phyloP scores from a whole-genome alignment of 305 asterid genomes.

The Fraxinus velutina region DNA sequence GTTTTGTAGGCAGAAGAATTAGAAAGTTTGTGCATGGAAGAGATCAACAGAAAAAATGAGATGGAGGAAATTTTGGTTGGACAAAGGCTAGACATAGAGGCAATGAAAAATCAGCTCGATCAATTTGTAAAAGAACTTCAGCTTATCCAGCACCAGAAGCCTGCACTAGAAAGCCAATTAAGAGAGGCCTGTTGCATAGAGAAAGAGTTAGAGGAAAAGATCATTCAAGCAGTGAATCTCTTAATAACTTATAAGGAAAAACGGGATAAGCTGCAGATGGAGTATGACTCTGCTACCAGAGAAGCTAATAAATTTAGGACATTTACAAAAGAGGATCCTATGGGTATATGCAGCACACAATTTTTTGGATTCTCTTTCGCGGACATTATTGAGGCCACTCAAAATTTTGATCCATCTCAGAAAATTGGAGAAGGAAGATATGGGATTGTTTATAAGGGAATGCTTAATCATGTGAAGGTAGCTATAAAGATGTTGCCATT shows the following conservation, averaged over 20 bases:
- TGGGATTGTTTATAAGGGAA: conserved; percentile 78
- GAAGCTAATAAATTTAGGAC: conserved; percentile 44
- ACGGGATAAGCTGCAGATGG: conserved; percentile 69
- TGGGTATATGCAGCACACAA: conserved; percentile 32
- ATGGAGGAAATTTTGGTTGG: conserved; percentile 45
- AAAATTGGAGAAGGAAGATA: conserved; percentile 76
- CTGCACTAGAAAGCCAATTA: conserved; percentile 58
- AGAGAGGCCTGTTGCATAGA: conserved; percentile 49
- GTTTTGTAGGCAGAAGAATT: conserved; percentile 58
- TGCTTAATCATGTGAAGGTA: conserved; percentile 50
- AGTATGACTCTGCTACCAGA: conserved; percentile 56
- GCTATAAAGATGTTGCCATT: conserved; percentile 86
- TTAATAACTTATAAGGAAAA: conserved; percentile 59
- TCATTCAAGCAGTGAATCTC: conserved; percentile 83
- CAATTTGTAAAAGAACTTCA: conserved; percentile 43
- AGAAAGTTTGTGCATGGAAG: conserved; percentile 47
- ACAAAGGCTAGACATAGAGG: conserved; percentile 55
- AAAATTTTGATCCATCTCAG: conserved; percentile 60
- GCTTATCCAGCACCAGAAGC: conserved; percentile 46
- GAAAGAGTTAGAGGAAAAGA: conserved; percentile 81
- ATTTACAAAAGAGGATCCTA: conserved; percentile 37
- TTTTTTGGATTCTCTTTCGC: conserved; percentile 63
- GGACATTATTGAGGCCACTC: conserved; percentile 72
- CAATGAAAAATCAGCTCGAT: conserved; percentile 42
- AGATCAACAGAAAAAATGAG: conserved; percentile 40